Percentiles rank a stretch among this genome's conserved stretches.
These are phyloP conservation scores for Rickenella mellea DNA, from an alignment of 768 basidiomycete species.

Conservation along the genomic window DNA sequence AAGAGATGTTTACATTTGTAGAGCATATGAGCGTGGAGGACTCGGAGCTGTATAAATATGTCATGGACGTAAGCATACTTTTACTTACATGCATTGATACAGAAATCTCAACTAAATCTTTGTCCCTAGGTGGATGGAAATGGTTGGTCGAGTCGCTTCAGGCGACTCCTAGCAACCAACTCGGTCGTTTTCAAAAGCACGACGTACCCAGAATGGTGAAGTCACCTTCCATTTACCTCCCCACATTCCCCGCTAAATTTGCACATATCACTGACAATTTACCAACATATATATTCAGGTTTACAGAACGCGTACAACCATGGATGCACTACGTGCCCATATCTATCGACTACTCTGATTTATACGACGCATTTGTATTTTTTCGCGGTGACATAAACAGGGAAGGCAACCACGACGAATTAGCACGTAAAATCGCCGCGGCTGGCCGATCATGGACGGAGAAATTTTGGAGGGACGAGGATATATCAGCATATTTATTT, in stretches of 20 bases:
- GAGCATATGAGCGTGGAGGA: slow-evolving; percentile 20
- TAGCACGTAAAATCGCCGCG: slow-evolving; percentile 35
- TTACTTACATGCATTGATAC: no score
- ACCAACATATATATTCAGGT: no score
- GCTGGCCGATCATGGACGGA: slow-evolving; percentile 50
- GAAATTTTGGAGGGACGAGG: slow-evolving; percentile 49
- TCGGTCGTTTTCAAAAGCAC: slow-evolving; percentile 28
- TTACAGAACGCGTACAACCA: slow-evolving; percentile 19
- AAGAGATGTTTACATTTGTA: slow-evolving; percentile 11
- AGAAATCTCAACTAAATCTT: no score
- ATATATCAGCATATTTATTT: slow-evolving; percentile 49
- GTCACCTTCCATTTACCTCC: no score
- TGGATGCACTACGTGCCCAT: slow-evolving; percentile 36
- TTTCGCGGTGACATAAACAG: slow-evolving; percentile 24
- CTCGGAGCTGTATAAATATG: slow-evolving; percentile 23
- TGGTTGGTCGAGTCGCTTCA: slow-evolving; percentile 28
- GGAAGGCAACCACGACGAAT: slow-evolving; percentile 5
- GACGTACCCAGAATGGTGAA: slow-evolving; percentile 39
- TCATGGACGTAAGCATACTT: no score
- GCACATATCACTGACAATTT: no score
- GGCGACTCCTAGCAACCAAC: slow-evolving; percentile 22
- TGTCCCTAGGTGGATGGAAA: slow-evolving; percentile 31
- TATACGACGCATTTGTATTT: slow-evolving; percentile 39
- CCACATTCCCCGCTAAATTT: no score
- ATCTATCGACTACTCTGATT: slow-evolving; percentile 16